Evolutionary conservation across 371 early-diverging fungal species (phyloP), one percentile per base, ranked within the genome.

Genomic region (Rhizomucor miehei): DNA sequence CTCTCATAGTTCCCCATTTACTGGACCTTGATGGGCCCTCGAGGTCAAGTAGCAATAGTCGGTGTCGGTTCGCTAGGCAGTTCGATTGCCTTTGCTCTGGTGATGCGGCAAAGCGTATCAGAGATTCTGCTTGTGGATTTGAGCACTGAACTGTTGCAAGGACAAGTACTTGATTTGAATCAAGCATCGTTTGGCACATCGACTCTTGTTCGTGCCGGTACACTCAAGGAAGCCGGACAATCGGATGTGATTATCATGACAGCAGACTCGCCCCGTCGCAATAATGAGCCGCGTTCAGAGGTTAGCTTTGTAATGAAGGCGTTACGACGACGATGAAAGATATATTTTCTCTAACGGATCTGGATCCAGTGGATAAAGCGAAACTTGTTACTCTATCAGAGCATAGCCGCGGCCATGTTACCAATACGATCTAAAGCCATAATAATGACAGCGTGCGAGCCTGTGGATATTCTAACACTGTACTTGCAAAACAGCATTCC

Each of bases 21-120:
- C 8, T 8, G 29, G 29, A n/a, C n/a, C n/a, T n/a, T 29, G 29
- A 29, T 29, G 29, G 5, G 5, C 29, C 29, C 29, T 29, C 29
- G 29, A 29, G 29, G 29, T 29, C 36, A 40, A 23, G 66, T 83
- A 45, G 75, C 89, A 23, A 75, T 89, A 51, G 84, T 88, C 44
- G 89, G 89, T 29, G 86, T 86, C 48, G 89, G 89, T 24, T 81
- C 85, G 37, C 82, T 89, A 20, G 89, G 89, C 20, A 79, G 87
- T 0, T 67, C 87, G 9, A 77, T 84, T 11, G 89, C 89, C 8
- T 89, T 82, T 56, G 80, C 86, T 17, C 66, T 87, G n/a, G 52
- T 89, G 3, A 65, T 84, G 63, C 74, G 79, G 39, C 73, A 77
- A 2, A 70, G 75, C 17, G 71, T 77, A 1, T 73, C 76, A 3